A percentile compares a stretch with the other conserved stretches of the same genome.
These are phyloP conservation scores for Trametes villosa DNA, from an alignment of 768 basidiomycete species.

Conservation along the genomic window DNA sequence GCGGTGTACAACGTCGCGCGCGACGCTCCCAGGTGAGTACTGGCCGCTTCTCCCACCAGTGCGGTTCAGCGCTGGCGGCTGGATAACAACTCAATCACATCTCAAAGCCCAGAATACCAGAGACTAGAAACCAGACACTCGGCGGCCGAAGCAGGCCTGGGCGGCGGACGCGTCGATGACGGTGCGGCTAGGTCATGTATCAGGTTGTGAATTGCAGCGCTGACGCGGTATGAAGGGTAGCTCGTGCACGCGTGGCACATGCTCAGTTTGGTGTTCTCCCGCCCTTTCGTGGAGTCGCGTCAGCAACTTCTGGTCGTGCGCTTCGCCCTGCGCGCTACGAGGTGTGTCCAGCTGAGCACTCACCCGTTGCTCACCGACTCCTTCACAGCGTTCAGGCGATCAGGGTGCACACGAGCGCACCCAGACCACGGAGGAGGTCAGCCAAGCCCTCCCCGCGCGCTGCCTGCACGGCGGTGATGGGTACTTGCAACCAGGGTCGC, in stretches of 20 bases:
- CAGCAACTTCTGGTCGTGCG: neutral
- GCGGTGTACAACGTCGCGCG: too few species aligned
- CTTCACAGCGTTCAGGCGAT: neutral
- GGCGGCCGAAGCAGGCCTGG: too few species aligned
- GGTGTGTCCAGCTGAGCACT: neutral
- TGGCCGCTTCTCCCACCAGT: too few species aligned
- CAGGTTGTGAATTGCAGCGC: too few species aligned
- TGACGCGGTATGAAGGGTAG: too few species aligned
- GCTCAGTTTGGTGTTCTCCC: neutral
- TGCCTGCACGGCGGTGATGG: neutral
- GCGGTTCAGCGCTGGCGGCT: too few species aligned
- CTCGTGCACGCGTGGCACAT: neutral
- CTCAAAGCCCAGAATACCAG: too few species aligned
- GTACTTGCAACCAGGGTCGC: neutral
- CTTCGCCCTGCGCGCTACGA: slow-evolving; percentile 1
- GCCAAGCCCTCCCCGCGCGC: neutral
- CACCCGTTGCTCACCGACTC: neutral
- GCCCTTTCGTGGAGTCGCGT: neutral
- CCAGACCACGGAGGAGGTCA: neutral
- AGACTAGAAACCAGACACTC: too few species aligned
- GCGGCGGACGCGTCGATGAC: too few species aligned
- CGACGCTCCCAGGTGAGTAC: too few species aligned
- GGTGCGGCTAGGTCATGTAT: too few species aligned
- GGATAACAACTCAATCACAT: too few species aligned
- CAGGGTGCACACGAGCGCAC: neutral